Percentiles rank a stretch among this genome's conserved stretches.
These are phyloP conservation scores for Nevesoporus exiguus DNA, from an alignment of 768 basidiomycete genomes.

Conservation along the genomic window DNA sequence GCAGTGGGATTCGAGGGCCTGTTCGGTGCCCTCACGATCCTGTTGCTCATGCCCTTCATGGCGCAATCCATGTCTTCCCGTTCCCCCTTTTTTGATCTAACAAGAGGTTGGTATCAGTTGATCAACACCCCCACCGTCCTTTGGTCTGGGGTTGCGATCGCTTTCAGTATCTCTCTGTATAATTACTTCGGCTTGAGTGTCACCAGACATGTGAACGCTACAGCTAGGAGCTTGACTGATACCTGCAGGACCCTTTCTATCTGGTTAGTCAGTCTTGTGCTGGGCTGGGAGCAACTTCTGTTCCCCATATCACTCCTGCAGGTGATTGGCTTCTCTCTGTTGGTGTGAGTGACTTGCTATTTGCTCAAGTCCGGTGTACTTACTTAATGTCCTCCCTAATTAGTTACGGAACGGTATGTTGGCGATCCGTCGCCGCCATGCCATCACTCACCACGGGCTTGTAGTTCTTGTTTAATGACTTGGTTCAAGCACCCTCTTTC, in stretches of 20 bases:
- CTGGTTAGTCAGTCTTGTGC: conserved; percentile 84
- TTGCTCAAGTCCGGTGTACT: conserved; percentile 6
- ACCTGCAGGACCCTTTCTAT: conserved; percentile 95
- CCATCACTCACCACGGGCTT: conserved; percentile 9
- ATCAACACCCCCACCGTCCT: conserved; percentile 70
- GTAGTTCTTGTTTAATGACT: conserved; percentile 87
- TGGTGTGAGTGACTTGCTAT: conserved; percentile 65
- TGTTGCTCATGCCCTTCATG: conserved; percentile 77
- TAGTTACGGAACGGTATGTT: conserved; percentile 81
- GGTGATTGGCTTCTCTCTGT: conserved; percentile 76
- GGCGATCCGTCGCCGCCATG: conserved; percentile 4
- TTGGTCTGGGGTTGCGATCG: conserved; percentile 66
- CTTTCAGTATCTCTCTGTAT: conserved; percentile 74
- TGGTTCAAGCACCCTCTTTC: conserved; percentile 61
- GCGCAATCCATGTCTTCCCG: conserved; percentile 62
- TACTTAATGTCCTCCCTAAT: conserved; percentile 5
- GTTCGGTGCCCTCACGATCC: conserved; percentile 80
- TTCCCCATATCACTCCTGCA: conserved; percentile 83
- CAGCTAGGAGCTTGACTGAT: conserved; percentile 87
- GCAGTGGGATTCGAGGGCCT: conserved; percentile 95
- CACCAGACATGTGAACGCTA: conserved; percentile 90
- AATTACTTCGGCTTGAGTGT: conserved; percentile 91
- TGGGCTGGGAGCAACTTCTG: conserved; percentile 87
- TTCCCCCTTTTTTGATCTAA: conserved; percentile 80
- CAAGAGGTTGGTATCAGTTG: conserved; percentile 88